Evolutionary conservation across 2,329 filamentous ascomycete genomes (phyloP).

Genomic region (Clonostachys chloroleuca): DNA sequence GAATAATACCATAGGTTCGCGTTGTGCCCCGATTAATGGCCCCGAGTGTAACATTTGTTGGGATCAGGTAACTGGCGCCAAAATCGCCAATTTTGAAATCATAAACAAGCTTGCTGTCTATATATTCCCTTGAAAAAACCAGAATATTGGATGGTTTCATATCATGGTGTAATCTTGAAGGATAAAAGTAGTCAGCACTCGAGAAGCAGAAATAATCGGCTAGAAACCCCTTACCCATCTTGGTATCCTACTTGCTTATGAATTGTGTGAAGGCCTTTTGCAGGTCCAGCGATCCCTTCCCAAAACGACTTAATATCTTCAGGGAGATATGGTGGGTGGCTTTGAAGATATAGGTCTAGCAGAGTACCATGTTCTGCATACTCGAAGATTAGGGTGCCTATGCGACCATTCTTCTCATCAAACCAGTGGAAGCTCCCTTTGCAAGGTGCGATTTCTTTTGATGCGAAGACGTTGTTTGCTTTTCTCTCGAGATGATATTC

Average conservation of each 20-base stretch:
- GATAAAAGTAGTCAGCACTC: not conserved
- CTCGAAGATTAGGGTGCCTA: not conserved
- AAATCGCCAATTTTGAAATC: not conserved
- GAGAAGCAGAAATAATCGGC: not conserved
- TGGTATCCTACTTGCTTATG: not conserved
- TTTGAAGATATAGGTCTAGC: not conserved
- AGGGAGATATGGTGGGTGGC: not conserved
- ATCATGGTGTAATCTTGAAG: not conserved
- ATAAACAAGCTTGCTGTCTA: not conserved
- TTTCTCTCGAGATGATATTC: not conserved
- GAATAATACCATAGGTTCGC: not conserved
- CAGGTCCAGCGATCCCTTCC: not conserved
- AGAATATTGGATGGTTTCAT: not conserved
- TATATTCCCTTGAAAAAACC: not conserved
- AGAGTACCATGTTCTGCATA: not conserved
- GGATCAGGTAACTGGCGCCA: not conserved
- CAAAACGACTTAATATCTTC: not conserved
- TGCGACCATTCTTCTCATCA: not conserved
- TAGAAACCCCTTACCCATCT: not conserved
- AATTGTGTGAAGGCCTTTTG: not conserved
- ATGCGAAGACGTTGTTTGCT: too few relatives aligned
- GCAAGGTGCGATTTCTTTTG: not conserved
- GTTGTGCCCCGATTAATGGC: not conserved
- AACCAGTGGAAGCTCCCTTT: not conserved
- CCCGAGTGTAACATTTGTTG: not conserved